Evolutionary conservation across 2,329 filamentous ascomycete species (phyloP).

Genomic region (Phaeosphaeriaceae sp.): DNA sequence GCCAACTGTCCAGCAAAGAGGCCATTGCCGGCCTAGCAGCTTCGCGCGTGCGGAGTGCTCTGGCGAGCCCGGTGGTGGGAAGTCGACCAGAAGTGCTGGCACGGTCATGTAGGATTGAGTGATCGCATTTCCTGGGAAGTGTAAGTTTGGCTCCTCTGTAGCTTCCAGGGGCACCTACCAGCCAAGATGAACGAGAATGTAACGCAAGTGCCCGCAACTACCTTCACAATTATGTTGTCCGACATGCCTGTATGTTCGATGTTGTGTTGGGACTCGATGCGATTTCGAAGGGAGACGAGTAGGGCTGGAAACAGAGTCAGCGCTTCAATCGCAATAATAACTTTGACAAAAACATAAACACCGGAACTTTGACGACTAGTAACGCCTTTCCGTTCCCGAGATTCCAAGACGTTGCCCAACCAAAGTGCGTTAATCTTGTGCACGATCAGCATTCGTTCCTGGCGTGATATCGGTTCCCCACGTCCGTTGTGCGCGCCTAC

Average conservation of each 20-base stretch:
- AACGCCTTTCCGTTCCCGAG: constrained; percentile 7
- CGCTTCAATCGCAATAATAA: constrained; percentile 10
- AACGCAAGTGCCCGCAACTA: constrained; percentile 54
- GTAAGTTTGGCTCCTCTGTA: constrained; percentile 1
- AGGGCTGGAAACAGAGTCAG: not conserved
- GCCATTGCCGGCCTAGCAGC: constrained; percentile 58
- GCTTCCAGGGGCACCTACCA: constrained; percentile 37
- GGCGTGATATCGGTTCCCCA: constrained; percentile 21
- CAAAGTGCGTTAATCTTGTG: not conserved
- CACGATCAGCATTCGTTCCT: constrained; percentile 4
- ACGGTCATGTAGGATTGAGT: constrained; percentile 61
- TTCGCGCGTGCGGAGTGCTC: constrained; percentile 52
- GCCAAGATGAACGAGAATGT: constrained; percentile 58
- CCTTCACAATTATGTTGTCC: constrained; percentile 41
- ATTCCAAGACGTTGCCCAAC: not conserved
- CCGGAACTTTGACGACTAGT: constrained; percentile 4
- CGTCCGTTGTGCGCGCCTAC: constrained; percentile 11
- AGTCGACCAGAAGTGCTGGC: constrained; percentile 56
- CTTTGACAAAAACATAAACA: constrained; percentile 7
- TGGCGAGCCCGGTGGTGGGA: constrained; percentile 50
- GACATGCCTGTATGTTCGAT: constrained; percentile 31
- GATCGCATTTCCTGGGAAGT: constrained; percentile 56
- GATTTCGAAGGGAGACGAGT: not conserved
- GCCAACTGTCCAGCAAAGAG: constrained; percentile 58
- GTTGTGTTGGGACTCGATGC: not conserved